phyloP scores from a whole-genome alignment of 1,284 basidiomycete genomes.

The Hemileia vastatrix region DNA sequence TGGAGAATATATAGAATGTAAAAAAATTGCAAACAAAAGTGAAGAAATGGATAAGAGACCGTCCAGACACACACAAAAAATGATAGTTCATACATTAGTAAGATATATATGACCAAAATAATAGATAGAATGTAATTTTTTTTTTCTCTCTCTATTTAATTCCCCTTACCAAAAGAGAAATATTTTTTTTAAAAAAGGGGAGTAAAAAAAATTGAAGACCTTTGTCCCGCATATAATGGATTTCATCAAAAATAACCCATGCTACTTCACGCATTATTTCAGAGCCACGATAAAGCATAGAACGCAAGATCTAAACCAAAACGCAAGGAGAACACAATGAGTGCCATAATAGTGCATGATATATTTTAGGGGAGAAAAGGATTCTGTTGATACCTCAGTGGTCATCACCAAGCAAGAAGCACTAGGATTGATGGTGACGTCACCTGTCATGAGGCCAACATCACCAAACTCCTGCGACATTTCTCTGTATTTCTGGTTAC shows the following conservation, averaged over 20 bases:
- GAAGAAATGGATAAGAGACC: neutral
- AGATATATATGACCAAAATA: too few species aligned
- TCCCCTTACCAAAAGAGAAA: too few species aligned
- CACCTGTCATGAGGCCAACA: slow-evolving; percentile 98
- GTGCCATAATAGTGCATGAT: neutral
- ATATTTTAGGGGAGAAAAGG: neutral
- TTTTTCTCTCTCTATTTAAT: too few species aligned
- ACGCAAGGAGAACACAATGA: neutral
- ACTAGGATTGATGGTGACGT: slow-evolving; percentile 97
- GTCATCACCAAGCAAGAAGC: slow-evolving; percentile 99
- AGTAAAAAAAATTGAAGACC: slow-evolving; percentile 40
- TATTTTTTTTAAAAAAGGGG: neutral
- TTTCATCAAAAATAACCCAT: slow-evolving; percentile 99
- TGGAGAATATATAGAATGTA: neutral
- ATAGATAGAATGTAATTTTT: too few species aligned
- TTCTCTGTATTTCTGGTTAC: slow-evolving; percentile 98
- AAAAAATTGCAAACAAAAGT: too few species aligned
- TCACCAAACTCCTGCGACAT: slow-evolving; percentile 94
- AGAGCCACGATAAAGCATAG: slow-evolving; percentile 96
- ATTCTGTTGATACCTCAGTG: slow-evolving; percentile 81
- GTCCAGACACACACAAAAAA: too few species aligned
- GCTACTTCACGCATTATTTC: slow-evolving; percentile 99
- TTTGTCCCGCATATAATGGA: slow-evolving; percentile 99
- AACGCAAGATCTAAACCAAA: slow-evolving; percentile 71
- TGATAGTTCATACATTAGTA: too few species aligned